A percentile compares a stretch with the other conserved stretches of the same genome.
Conservation (phyloP, 177 flowering plant species). For the Telopea speciosissima region DNA sequence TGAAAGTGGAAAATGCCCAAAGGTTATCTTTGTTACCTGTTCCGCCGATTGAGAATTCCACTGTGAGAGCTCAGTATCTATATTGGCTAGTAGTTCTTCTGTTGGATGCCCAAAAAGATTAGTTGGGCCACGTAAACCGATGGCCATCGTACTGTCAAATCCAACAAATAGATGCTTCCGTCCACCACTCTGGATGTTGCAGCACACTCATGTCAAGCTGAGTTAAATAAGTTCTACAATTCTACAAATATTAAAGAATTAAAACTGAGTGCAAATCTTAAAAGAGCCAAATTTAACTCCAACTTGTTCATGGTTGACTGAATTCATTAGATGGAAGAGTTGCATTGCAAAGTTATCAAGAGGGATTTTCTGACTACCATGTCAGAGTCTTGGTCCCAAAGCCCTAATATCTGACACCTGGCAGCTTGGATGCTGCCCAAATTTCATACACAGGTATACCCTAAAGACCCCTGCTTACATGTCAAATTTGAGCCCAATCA, state of each 20-base stretch:
- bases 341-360: no score
- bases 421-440: no score
- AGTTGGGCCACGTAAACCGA: slow-evolving; percentile 87
- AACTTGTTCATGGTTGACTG: neutral
- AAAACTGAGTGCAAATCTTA: neutral
- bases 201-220: slow-evolving; percentile 7
- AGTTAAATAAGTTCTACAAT: neutral
- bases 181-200: slow-evolving; percentile 46
- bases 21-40: slow-evolving; percentile 64
- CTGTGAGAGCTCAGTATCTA: slow-evolving; percentile 69
- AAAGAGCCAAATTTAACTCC: neutral
- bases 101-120: slow-evolving; percentile 96
- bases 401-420: no score
- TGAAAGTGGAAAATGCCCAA: slow-evolving; percentile 94
- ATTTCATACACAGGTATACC: no score
- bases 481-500: no score
- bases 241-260: neutral
- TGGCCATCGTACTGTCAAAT: slow-evolving; percentile 66
- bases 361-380: no score
- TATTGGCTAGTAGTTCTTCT: slow-evolving; percentile 50
- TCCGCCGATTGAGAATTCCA: slow-evolving; percentile 52
- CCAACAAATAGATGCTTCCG: slow-evolving; percentile 82
- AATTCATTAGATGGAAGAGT: no score
- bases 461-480: no score
- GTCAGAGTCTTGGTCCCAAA: no score